A percentile compares a stretch with the other conserved stretches of the same genome.
phyloP scores from a whole-genome alignment of 108 stramenopile species.

The Cyclotella sp. region DNA sequence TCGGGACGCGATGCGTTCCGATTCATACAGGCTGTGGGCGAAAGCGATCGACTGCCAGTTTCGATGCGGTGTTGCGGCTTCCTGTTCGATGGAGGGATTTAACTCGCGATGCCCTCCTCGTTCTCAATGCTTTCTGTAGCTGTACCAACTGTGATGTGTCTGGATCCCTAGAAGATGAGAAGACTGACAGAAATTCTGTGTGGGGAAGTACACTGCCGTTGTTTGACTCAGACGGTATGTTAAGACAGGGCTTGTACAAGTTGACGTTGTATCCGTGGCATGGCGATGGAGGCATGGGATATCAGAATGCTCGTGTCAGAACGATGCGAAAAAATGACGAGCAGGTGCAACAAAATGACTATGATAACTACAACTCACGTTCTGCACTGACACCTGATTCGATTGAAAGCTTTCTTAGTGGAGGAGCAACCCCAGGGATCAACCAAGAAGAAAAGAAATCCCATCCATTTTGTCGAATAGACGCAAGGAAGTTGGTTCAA shows the following conservation, averaged over 20 bases:
- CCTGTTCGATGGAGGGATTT: slow-evolving; percentile 86
- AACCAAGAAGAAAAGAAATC: neutral
- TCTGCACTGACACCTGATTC: neutral
- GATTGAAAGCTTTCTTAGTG: slow-evolving; percentile 37
- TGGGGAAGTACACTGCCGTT: slow-evolving; percentile 52
- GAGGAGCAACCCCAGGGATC: slow-evolving; percentile 50
- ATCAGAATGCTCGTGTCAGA: slow-evolving; percentile 6
- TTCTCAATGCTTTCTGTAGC: slow-evolving; percentile 57
- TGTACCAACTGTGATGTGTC: slow-evolving; percentile 15
- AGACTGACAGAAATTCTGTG: neutral
- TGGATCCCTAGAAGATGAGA: neutral
- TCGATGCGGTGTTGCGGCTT: slow-evolving; percentile 43
- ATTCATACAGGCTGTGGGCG: slow-evolving; percentile 7
- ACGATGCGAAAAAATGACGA: neutral
- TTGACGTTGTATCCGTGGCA: slow-evolving; percentile 34
- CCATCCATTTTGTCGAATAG: slow-evolving; percentile 23
- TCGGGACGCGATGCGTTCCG: slow-evolving; percentile 20
- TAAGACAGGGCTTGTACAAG: slow-evolving; percentile 42
- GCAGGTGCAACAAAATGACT: neutral
- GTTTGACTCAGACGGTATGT: slow-evolving; percentile 32
- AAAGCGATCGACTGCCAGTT: slow-evolving; percentile 18
- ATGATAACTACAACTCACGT: neutral
- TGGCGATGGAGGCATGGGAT: slow-evolving; percentile 50
- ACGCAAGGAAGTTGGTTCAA: slow-evolving; percentile 25
- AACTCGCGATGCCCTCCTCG: slow-evolving; percentile 72